A percentile compares a stretch with the other conserved stretches of the same genome.
phyloP scores from a whole-genome alignment of 2,329 filamentous ascomycete genomes.

The Gnomoniopsis smithogilvyi region DNA sequence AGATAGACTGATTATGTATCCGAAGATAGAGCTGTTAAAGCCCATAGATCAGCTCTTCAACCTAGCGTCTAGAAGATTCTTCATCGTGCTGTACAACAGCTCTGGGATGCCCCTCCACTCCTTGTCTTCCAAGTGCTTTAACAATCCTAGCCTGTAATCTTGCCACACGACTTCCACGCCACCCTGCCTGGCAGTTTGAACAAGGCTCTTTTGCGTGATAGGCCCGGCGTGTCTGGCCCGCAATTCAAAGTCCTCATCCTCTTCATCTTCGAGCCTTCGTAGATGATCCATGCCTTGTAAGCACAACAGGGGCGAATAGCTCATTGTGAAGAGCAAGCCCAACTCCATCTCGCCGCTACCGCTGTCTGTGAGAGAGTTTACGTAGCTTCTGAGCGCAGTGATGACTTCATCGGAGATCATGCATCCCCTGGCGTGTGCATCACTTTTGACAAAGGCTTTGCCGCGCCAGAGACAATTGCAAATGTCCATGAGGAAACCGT shows the following conservation, averaged over 20 bases:
- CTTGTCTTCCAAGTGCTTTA: slow-evolving; percentile 62
- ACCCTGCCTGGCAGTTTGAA: slow-evolving; percentile 58
- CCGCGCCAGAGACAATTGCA: slow-evolving; percentile 81
- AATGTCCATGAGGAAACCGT: slow-evolving; percentile 81
- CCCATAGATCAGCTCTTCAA: slow-evolving; percentile 19
- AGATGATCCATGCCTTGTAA: slow-evolving; percentile 54
- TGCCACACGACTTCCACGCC: slow-evolving; percentile 68
- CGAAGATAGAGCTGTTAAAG: not conserved
- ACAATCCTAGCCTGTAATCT: slow-evolving; percentile 70
- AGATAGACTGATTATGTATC: not conserved
- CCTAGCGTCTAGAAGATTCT: slow-evolving; percentile 58
- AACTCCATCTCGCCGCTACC: slow-evolving; percentile 37
- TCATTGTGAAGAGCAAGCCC: slow-evolving; percentile 52
- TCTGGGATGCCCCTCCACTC: slow-evolving; percentile 65
- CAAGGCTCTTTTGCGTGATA: slow-evolving; percentile 65
- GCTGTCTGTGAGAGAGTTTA: slow-evolving; percentile 41
- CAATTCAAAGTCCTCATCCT: slow-evolving; percentile 38
- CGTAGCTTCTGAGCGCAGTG: slow-evolving; percentile 43
- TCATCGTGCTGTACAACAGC: slow-evolving; percentile 80
- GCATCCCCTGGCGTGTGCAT: slow-evolving; percentile 61
- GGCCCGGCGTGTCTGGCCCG: slow-evolving; percentile 60
- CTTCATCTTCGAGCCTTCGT: slow-evolving; percentile 55
- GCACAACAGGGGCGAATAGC: slow-evolving; percentile 55
- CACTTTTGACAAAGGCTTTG: slow-evolving; percentile 63
- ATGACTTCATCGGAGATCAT: slow-evolving; percentile 44